A percentile compares a stretch with the other conserved stretches of the same genome.
These are phyloP conservation scores for Neofusicoccum sp. DNA, from an alignment of 2,329 filamentous ascomycete genomes.

Conservation along the genomic window DNA sequence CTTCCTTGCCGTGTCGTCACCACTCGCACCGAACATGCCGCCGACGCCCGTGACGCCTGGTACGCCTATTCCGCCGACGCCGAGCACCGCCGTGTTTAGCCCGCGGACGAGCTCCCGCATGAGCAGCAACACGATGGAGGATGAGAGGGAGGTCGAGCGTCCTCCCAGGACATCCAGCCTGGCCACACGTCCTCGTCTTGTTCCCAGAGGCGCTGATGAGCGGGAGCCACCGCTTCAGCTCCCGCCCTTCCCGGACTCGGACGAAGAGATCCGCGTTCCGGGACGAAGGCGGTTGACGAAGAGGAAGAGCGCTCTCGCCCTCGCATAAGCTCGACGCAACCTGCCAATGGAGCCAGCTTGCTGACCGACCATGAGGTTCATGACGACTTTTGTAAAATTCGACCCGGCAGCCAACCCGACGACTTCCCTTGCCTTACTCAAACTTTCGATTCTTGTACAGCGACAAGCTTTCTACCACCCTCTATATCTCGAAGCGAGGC, in stretches of 20 bases:
- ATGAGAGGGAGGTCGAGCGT: not conserved
- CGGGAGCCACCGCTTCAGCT: slow-evolving; percentile 34
- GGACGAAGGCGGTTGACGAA: slow-evolving; percentile 30
- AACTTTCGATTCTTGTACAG: slow-evolving; percentile 10
- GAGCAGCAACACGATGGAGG: slow-evolving; percentile 1
- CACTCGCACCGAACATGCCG: slow-evolving; percentile 24
- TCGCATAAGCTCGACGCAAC: not conserved
- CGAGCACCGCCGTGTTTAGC: slow-evolving; percentile 5
- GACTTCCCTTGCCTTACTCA: not conserved
- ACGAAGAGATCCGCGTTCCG: slow-evolving; percentile 17
- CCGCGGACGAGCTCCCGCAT: slow-evolving; percentile 4
- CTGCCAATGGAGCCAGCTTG: not conserved
- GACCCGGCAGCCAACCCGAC: not conserved
- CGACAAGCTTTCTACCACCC: slow-evolving; percentile 1
- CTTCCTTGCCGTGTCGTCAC: slow-evolving; percentile 1
- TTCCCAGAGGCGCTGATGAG: slow-evolving; percentile 36
- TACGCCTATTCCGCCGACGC: slow-evolving; percentile 28
- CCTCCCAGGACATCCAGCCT: slow-evolving; percentile 11
- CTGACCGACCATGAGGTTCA: not conserved
- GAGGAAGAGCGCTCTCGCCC: slow-evolving; percentile 38
- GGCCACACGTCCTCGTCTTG: slow-evolving; percentile 26
- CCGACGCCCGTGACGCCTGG: slow-evolving; percentile 34
- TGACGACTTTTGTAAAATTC: not conserved
- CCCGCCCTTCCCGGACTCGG: slow-evolving; percentile 31
- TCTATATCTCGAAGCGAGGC: slow-evolving; percentile 6